phyloP scores from a whole-genome alignment of 2,329 filamentous ascomycete genomes.

The Fusarium torreyae region DNA sequence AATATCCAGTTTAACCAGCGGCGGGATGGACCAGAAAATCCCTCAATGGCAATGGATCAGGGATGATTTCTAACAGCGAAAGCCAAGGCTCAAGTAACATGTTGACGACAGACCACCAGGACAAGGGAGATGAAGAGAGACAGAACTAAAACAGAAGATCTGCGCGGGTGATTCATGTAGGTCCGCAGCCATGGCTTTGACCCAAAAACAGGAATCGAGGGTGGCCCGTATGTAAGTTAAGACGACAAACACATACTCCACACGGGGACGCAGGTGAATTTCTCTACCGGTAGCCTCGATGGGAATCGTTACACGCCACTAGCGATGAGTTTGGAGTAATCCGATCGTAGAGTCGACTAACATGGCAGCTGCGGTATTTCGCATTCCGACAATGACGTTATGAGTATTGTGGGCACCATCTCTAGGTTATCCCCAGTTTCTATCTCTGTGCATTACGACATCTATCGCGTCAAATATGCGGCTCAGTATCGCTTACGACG shows the following conservation, averaged over 20 bases:
- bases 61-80: slow-evolving; percentile 15
- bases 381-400: not conserved
- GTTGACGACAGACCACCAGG: slow-evolving; percentile 12
- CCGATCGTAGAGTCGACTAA: not conserved
- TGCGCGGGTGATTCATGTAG: slow-evolving; percentile 32
- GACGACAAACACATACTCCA: slow-evolving; percentile 11
- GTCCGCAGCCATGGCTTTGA: slow-evolving; percentile 15
- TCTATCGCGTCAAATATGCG: not conserved
- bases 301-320: slow-evolving; percentile 4
- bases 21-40: slow-evolving; percentile 23
- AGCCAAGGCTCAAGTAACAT: slow-evolving; percentile 34
- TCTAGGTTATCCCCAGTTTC: too few relatives aligned
- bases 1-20: slow-evolving; percentile 3
- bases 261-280: slow-evolving; percentile 1
- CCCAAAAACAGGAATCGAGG: slow-evolving; percentile 27
- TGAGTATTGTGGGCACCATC: not conserved
- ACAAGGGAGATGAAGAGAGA: slow-evolving; percentile 41
- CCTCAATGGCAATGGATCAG: slow-evolving; percentile 28
- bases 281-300: not conserved
- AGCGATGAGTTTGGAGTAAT: not conserved
- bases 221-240: slow-evolving; percentile 16
- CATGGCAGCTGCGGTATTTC: slow-evolving; percentile 23
- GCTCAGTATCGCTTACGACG: slow-evolving; percentile 7
- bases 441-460: too few relatives aligned
- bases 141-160: slow-evolving; percentile 39